phyloP scores from a whole-genome alignment of 345 rosid genomes.

The Alliaria petiolata region DNA sequence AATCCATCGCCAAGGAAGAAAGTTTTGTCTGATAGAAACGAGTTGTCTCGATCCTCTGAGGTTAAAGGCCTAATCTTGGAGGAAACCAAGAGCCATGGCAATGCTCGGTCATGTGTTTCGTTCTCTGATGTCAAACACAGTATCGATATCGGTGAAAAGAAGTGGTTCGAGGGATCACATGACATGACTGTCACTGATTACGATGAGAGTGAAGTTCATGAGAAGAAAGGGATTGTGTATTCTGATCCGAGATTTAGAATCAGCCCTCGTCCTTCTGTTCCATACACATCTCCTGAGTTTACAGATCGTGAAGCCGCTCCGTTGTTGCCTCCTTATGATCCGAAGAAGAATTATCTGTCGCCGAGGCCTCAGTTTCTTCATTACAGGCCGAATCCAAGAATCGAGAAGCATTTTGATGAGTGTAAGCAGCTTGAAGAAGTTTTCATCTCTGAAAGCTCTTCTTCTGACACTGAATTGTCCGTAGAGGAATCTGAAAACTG shows the following conservation, averaged over 20 bases:
- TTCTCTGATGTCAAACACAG: constrained; percentile 37
- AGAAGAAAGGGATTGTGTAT: constrained; percentile 38
- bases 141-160: constrained; percentile 1
- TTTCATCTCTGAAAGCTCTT: constrained; percentile 44
- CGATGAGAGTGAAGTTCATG: constrained; percentile 13
- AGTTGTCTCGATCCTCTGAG: constrained; percentile 41
- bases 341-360: constrained; percentile 52
- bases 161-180: constrained; percentile 21
- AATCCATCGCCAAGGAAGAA: constrained; percentile 70
- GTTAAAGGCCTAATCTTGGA: constrained; percentile 37
- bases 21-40: constrained; percentile 61
- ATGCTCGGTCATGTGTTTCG: constrained; percentile 37
- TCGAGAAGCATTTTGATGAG: constrained; percentile 35
- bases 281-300: constrained; percentile 38
- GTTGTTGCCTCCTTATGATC: constrained; percentile 51
- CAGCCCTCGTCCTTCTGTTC: constrained; percentile 35
- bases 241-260: constrained; percentile 46
- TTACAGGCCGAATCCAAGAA: constrained; percentile 58
- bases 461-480: constrained; percentile 45
- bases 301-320: constrained; percentile 61
- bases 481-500: constrained; percentile 48
- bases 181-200: constrained; percentile 38
- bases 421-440: constrained; percentile 48
- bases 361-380: constrained; percentile 69
- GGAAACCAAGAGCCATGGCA: constrained; percentile 26